Evolutionary conservation across 23 red algal species (phyloP).

Genomic region (Agarophyton chilense): DNA sequence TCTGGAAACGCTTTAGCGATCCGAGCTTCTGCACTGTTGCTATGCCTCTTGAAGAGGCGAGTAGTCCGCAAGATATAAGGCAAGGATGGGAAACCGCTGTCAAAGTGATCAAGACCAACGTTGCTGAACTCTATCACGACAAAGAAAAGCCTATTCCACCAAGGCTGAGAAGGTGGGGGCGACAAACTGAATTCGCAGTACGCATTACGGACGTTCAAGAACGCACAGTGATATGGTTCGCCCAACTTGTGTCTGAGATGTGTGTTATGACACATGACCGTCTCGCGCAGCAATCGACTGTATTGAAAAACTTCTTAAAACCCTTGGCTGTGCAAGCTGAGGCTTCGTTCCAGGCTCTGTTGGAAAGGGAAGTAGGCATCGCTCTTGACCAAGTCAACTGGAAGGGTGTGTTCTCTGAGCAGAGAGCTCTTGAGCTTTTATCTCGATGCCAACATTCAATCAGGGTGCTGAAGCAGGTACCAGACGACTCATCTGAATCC

Average conservation of each 20-base stretch:
- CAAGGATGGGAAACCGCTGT: conserved; percentile 27
- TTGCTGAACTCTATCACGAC: conserved; percentile 16
- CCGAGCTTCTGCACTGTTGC: conserved; percentile 11
- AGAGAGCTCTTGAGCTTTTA: neutral
- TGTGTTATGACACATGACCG: conserved; percentile 22
- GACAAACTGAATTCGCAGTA: conserved; percentile 19
- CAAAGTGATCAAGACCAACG: conserved; percentile 27
- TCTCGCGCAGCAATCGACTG: neutral
- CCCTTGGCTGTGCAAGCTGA: conserved; percentile 14
- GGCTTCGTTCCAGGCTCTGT: neutral
- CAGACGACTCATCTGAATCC: neutral
- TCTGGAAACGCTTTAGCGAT: conserved; percentile 12
- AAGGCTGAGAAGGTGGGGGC: conserved; percentile 16
- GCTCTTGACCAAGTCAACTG: neutral
- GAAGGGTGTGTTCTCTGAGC: neutral
- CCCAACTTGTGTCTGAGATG: conserved; percentile 15
- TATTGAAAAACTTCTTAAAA: neutral
- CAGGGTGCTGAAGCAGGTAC: neutral
- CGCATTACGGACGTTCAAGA: neutral
- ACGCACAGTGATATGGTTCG: conserved; percentile 8
- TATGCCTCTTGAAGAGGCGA: neutral
- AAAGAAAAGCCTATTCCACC: conserved; percentile 31
- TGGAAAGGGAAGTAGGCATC: conserved; percentile 26
- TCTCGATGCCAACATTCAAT: neutral
- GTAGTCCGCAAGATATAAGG: conserved; percentile 11